phyloP scores from a whole-genome alignment of 108 stramenopile species.

The Nitzschia sp. region DNA sequence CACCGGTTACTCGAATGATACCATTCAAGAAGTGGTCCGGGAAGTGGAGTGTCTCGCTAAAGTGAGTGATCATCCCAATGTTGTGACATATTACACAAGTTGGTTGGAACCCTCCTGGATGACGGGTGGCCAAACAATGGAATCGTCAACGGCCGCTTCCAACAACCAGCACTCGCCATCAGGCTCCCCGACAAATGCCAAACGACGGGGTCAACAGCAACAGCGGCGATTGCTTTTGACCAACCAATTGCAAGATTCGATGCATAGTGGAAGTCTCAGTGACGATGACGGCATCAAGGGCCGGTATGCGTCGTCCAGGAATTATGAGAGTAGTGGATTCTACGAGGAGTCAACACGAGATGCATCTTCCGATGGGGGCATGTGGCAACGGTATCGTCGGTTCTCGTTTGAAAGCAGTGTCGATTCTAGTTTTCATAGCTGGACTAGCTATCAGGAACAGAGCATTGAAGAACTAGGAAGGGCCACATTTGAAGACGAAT shows the following conservation, averaged over 20 bases:
- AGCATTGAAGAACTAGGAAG: constrained; percentile 3
- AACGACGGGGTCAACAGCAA: neutral
- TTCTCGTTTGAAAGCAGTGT: constrained; percentile 24
- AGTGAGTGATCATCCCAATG: constrained; percentile 87
- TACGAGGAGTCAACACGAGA: neutral
- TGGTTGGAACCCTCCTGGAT: constrained; percentile 94
- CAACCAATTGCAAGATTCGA: neutral
- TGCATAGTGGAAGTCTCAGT: neutral
- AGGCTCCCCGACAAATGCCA: neutral
- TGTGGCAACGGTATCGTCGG: constrained; percentile 9
- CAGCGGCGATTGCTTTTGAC: constrained; percentile 13
- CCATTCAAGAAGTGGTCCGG: constrained; percentile 73
- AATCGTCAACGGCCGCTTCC: constrained; percentile 1
- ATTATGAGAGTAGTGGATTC: neutral
- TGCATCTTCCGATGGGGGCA: neutral
- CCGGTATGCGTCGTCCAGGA: neutral
- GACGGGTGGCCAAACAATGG: constrained; percentile 51
- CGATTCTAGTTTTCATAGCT: neutral
- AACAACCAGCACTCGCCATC: neutral
- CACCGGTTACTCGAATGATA: constrained; percentile 69
- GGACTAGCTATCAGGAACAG: constrained; percentile 8
- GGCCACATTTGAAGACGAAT: constrained; percentile 11
- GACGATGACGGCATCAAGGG: neutral
- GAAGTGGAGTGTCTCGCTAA: constrained; percentile 88
- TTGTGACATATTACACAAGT: constrained; percentile 90